Evolutionary conservation across 805 yeast genomes (phyloP), one percentile per base, ranked within the genome.

Genomic region (Metschnikowia henanensis): DNA sequence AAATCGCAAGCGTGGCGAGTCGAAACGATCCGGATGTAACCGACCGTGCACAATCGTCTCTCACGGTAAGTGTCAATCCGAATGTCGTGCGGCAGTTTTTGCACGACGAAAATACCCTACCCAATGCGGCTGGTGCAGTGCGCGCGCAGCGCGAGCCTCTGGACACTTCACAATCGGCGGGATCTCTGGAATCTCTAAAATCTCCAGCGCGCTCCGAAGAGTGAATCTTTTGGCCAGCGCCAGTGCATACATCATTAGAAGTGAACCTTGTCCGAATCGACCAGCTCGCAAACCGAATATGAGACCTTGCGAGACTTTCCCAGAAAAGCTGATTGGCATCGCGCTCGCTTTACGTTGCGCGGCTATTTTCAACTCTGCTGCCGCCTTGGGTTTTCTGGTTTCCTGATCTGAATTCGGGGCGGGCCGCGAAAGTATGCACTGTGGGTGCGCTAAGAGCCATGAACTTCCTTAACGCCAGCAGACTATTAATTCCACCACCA

Each of bases 21-120:
- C 13, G 15, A 9, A 6, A 12, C 2, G 19, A 36, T 6, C 26
- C 31, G 12, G 30, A n/a, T 2, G 35, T 3, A 16, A 28, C 15
- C n/a, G 13, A 28, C 30, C 8, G 16, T n/a, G 4, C 30, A 16
- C 13, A 15, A 10, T 9, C 6, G 19, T 26, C 15, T 5, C 17
- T 9, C 17, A 23, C 21, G 13, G 26, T 41, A 16, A 20, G 26
- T 23, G 44, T 41, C 19, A 30, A 30, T 9, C 40, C 17, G 3
- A 10, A 30, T 12, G 37, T 37, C 30, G 41, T 42, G 41, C 41
- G 29, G 37, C 45, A 19, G 22, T 42, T 35, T 20, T 36, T 42
- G 41, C 41, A 42, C 34, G 45, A 42, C 37, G 45, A 36, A 31
- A 26, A 20, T 10, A 23, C 12, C 5, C 13, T 18, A n/a, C 16